Evolutionary conservation across 495 filamentous ascomycete genomes (phyloP).

Genomic region (Talaromyces adpressus): DNA sequence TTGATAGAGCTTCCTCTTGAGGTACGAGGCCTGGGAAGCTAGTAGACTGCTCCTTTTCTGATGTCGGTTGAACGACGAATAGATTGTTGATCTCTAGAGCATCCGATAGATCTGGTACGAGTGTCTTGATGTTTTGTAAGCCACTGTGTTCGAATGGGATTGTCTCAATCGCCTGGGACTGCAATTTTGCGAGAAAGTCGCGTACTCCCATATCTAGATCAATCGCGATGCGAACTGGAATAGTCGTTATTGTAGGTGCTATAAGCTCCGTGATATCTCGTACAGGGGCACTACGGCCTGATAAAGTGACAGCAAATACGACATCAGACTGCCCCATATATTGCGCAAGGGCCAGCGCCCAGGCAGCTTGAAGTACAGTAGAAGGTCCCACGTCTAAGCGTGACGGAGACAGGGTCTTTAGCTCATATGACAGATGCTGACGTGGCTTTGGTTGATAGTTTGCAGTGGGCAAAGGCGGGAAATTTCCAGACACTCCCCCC

Average conservation of each 20-base stretch:
- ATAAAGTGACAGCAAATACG: conserved; percentile 32
- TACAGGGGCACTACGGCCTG: conserved; percentile 11
- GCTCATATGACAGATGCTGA: background rate
- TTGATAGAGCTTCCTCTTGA: background rate
- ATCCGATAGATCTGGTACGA: conserved; percentile 13
- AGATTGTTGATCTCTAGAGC: conserved; percentile 22
- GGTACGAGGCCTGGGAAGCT: background rate
- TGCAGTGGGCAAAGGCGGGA: background rate
- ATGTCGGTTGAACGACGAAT: conserved; percentile 13
- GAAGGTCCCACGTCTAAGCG: conserved; percentile 8
- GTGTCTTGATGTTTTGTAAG: conserved; percentile 42
- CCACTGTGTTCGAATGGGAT: conserved; percentile 37
- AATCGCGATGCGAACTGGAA: conserved; percentile 44
- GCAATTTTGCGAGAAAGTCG: conserved; percentile 31
- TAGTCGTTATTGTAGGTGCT: conserved; percentile 45
- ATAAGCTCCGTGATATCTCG: conserved; percentile 10
- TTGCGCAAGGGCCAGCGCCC: conserved; percentile 21
- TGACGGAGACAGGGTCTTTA: background rate
- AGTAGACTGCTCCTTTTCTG: background rate
- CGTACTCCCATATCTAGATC: conserved; percentile 12
- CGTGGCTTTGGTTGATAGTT: background rate
- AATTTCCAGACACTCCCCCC: background rate
- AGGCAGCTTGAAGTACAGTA: conserved; percentile 22
- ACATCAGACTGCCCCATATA: conserved; percentile 22
- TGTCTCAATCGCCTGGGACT: conserved; percentile 25